Base-by-base conservation (phyloP, 2,329 filamentous ascomycete species). In the Peltaster fructicola region DNA sequence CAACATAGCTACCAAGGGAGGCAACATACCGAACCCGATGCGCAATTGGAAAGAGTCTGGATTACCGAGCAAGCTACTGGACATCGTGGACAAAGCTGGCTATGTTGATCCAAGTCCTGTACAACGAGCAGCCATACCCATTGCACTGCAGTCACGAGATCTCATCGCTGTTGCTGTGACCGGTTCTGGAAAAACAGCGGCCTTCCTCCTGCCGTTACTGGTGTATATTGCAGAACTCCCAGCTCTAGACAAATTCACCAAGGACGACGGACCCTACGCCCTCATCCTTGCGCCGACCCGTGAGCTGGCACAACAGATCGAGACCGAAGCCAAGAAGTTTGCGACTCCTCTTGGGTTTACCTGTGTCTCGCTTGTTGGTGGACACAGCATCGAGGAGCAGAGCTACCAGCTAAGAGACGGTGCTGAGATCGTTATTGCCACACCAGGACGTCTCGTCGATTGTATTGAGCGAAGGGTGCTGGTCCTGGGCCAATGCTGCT, bases 131-230 rank as follows among this genome's bases (percentile, higher is more conserved):
- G 81, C 85, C 10, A 98, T 98, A 26, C 88, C 88, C 2, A 91
- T 98, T 40, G 88, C 88, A 3, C 55, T 93, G 20, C 81, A 92
- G 44, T 79, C 77, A 8, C 72, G 88, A 41, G 88, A 98, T 53
- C 65, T 98, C n/a, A 95, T 98, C 36, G 88, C 85, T 60, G 85
- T 98, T 15, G 88, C 88, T 36, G 84, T 91, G 20, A 98, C 88
- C 11, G 88, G 88, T 68, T 98, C 88, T 23, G 88, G 88, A 61
- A 98, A 98, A 59, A 98, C 88, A 8, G 88, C 88, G 2, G 78
- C 88, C 7, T 98, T 98, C 57, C 57, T 98, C 13, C 63, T 98
- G 17, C 88, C 88, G 1, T 57, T 98, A 9, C 66, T 98, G 9
- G 81, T 90, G 20, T 98, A 98, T 56, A 98, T 98, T 36, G 79